Conservation (phyloP, 345 rosid species). For the Populus nigra region DNA sequence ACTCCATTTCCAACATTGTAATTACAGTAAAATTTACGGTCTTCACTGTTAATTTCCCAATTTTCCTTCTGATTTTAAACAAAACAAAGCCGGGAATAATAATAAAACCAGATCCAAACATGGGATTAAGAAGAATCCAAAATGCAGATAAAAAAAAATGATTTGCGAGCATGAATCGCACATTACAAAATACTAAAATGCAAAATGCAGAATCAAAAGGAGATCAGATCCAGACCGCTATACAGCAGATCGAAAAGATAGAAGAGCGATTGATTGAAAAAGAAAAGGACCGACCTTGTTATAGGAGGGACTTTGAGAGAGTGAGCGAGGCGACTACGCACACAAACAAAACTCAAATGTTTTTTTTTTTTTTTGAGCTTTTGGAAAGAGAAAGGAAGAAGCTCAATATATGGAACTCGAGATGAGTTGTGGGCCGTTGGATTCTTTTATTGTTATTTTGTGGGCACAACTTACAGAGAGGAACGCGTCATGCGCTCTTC, state of each 20-base stretch:
- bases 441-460: slow-evolving; percentile 1
- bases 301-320: background rate
- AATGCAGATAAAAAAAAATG: background rate
- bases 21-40: background rate
- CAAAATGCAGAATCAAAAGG: background rate
- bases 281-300: background rate
- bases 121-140: background rate
- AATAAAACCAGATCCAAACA: background rate
- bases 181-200: background rate
- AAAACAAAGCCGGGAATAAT: background rate
- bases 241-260: background rate
- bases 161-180: background rate
- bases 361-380: background rate
- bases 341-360: background rate
- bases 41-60: background rate
- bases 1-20: background rate
- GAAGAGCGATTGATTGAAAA: background rate
- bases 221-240: background rate
- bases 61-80: background rate
- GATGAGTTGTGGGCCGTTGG: slow-evolving; percentile 24
- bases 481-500: slow-evolving; percentile 24
- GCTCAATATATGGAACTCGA: slow-evolving; percentile 5
- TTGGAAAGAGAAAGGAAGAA: background rate
- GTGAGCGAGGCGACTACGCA: background rate
- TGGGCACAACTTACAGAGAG: slow-evolving; percentile 13